Evolutionary conservation across 2,329 filamentous ascomycete species (phyloP).

Genomic region (Talaromyces sp.): DNA sequence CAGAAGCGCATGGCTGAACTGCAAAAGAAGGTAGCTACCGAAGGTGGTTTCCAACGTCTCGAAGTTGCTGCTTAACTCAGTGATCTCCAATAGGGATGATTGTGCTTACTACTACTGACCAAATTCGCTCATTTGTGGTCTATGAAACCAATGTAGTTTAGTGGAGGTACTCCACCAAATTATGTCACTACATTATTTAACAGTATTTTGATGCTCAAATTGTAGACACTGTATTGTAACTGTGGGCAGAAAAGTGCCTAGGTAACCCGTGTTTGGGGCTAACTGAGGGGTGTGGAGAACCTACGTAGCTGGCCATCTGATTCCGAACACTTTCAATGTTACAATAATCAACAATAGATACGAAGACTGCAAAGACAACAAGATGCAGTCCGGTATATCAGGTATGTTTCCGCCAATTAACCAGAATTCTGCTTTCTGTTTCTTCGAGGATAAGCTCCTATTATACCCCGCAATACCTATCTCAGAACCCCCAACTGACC

Average conservation of each 20-base stretch:
- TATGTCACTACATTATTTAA: not conserved
- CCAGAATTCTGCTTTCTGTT: not conserved
- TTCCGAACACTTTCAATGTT: not conserved
- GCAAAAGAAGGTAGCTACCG: constrained; percentile 62
- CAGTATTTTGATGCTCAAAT: not conserved
- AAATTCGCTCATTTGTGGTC: constrained; percentile 8
- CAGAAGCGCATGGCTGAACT: constrained; percentile 70
- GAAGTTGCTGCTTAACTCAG: constrained; percentile 20
- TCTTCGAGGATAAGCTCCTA: not conserved
- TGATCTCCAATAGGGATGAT: not conserved
- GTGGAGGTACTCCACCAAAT: not conserved
- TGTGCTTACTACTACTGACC: not conserved
- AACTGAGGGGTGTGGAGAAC: not conserved
- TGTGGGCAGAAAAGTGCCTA: not conserved
- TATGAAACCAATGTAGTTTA: not conserved
- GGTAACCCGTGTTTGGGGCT: not conserved
- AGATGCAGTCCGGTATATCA: constrained; percentile 50
- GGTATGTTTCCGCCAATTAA: constrained; percentile 28
- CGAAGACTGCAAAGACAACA: constrained; percentile 17
- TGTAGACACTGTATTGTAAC: not conserved
- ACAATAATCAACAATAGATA: not conserved
- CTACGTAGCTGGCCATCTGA: not conserved
- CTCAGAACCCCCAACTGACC: not conserved
- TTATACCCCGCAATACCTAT: constrained; percentile 12
- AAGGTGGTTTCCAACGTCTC: constrained; percentile 57